Evolutionary conservation across 2,329 filamentous ascomycete species (phyloP), one percentile per base, ranked within the genome.

Genomic region (Arthrobotrys sphaeroides): DNA sequence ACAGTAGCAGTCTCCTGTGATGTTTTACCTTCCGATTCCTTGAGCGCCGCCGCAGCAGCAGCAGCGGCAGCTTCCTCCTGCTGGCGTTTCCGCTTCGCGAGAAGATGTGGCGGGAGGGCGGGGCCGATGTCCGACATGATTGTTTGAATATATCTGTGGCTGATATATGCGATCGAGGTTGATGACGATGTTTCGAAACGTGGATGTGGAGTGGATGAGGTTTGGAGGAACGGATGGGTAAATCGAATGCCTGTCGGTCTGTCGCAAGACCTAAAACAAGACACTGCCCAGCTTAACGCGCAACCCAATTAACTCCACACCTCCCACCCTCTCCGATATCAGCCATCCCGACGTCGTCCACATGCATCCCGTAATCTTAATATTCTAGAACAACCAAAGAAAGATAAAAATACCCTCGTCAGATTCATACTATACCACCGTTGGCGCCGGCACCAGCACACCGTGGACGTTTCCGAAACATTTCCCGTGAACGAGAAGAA

Each of bases 71-170:
- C 79, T 45, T 80, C 79, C 67, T 81, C 79, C 18, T 77, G 76
- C 69, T 80, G 77, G 65, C 81, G 80, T 77, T 82, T 83, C 74
- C 82, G 81, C 67, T 82, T 82, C 42, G 80, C 80, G 36, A 79
- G 77, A 43, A 82, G 82, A 73, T 81, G 80, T 79, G 79, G 81
- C 49, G 78, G 82, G 40, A 80, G 81, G 69, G 80, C 79, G 28
- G 82, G 82, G 5, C 82, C 82, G 36, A 82, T 80, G 43, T 75
- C 72, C 45, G 72, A 64, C 72, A 75, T 75, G 18, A 45, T 59
- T n/a, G 51, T 55, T 55, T 55, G 51, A 38, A 55, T 55, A 38
- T 26, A 18, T 51, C 24, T 42, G 47, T 67, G 38, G 62, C 47
- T 67, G 20, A 49, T n/a, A n/a, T n/a, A 42, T 24, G 43, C 31